These are phyloP conservation scores for Sporothrix euskadiensis DNA, from an alignment of 2,329 filamentous ascomycete genomes.

Conservation along the genomic window DNA sequence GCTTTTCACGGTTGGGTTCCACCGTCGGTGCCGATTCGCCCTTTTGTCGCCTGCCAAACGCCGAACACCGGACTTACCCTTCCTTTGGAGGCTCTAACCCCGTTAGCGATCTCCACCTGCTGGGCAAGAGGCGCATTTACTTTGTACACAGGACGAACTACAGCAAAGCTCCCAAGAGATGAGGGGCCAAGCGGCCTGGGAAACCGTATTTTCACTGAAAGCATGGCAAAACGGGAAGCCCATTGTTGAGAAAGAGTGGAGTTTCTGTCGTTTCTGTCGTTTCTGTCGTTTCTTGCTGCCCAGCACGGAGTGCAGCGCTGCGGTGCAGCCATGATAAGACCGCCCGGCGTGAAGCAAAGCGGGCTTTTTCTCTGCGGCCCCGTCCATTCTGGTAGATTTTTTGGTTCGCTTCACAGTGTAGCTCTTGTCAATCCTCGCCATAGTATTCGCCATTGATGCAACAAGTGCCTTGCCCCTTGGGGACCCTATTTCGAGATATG, in stretches of 20 bases:
- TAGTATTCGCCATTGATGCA: not conserved
- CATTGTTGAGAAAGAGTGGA: not conserved
- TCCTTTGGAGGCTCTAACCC: constrained; percentile 11
- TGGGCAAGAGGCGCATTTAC: not conserved
- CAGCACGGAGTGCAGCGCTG: not conserved
- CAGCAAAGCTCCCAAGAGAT: not conserved
- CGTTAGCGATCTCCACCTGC: not conserved
- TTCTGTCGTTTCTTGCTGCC: no score
- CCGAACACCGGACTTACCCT: not conserved
- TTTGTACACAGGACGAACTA: not conserved
- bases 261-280: no score
- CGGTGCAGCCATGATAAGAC: constrained; percentile 15
- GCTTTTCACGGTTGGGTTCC: not conserved
- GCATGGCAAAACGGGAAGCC: not conserved
- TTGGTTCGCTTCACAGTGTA: no score
- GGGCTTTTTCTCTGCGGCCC: not conserved
- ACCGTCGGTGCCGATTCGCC: constrained; percentile 19
- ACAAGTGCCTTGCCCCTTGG: no score
- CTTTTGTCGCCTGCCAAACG: not conserved
- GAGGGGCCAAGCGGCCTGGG: not conserved
- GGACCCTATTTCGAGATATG: not conserved
- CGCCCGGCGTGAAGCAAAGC: not conserved
- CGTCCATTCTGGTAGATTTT: not conserved
- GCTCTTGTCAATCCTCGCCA: not conserved
- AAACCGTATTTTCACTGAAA: not conserved